Percentiles rank a stretch among this genome's conserved stretches.
Evolutionary conservation across 306 rosid genomes (phyloP).

Genomic region (Prunus salicina): DNA sequence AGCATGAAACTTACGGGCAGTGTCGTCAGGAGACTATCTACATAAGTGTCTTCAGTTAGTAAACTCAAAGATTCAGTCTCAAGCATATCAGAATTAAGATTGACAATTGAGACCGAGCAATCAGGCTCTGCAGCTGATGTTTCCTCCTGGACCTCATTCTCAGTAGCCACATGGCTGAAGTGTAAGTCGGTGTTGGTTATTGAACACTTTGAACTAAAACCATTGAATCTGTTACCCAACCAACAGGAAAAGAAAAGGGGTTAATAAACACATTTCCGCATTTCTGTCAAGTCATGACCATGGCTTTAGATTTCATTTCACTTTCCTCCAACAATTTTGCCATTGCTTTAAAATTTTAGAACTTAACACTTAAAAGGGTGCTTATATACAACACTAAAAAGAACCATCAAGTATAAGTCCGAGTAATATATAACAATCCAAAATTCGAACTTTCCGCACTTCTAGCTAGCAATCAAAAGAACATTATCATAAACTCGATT

Average conservation of each 20-base stretch:
- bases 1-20: conserved; percentile 63
- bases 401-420: background rate
- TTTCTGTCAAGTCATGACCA: background rate
- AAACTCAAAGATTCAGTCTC: conserved; percentile 66
- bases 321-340: background rate
- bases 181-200: conserved; percentile 59
- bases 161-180: conserved; percentile 40
- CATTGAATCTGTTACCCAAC: conserved; percentile 43
- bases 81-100: conserved; percentile 54
- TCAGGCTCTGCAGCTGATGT: conserved; percentile 45
- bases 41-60: conserved; percentile 57
- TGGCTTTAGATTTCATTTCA: background rate
- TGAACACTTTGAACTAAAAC: conserved; percentile 63
- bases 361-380: background rate
- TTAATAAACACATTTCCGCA: background rate
- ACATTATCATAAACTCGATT: background rate
- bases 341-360: background rate
- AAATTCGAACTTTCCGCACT: background rate
- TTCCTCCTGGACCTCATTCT: conserved; percentile 46
- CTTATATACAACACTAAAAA: background rate
- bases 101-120: conserved; percentile 54
- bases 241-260: background rate
- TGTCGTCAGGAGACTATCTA: conserved; percentile 69
- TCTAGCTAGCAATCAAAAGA: background rate
- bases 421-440: background rate